phyloP scores from a whole-genome alignment of 306 rosid genomes.

The Rubus parviflorus region DNA sequence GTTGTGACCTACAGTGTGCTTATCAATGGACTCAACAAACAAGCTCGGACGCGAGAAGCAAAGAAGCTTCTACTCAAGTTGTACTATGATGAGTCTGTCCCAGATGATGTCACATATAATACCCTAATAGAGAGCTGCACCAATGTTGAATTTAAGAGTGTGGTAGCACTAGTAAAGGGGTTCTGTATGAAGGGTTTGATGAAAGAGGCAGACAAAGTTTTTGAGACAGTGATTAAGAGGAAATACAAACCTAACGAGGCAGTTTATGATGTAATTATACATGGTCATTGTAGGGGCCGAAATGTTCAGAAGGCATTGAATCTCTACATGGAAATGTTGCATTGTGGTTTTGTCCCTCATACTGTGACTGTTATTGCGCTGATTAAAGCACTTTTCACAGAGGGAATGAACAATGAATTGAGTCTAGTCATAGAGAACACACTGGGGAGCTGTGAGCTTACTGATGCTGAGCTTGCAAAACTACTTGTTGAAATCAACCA shows the following conservation, averaged over 20 bases:
- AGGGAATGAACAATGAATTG: slow-evolving; percentile 65
- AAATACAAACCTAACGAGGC: slow-evolving; percentile 57
- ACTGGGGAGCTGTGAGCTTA: slow-evolving; percentile 57
- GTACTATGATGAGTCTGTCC: slow-evolving; percentile 69
- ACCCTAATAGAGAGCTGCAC: slow-evolving; percentile 76
- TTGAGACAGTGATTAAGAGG: slow-evolving; percentile 59
- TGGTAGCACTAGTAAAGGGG: slow-evolving; percentile 76
- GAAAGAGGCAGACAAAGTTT: slow-evolving; percentile 78
- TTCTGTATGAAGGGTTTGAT: slow-evolving; percentile 90
- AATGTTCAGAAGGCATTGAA: slow-evolving; percentile 60
- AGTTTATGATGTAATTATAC: slow-evolving; percentile 67
- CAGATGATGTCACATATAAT: slow-evolving; percentile 61
- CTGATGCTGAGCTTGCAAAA: slow-evolving; percentile 73
- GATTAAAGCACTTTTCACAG: slow-evolving; percentile 54
- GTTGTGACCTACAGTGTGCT: slow-evolving; percentile 85
- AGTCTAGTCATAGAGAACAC: slow-evolving; percentile 51
- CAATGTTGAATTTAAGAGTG: slow-evolving; percentile 60
- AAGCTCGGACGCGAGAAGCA: slow-evolving; percentile 81
- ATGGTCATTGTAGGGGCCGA: slow-evolving; percentile 78
- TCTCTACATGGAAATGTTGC: slow-evolving; percentile 65
- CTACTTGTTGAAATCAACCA: slow-evolving; percentile 67
- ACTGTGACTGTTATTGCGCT: slow-evolving; percentile 67
- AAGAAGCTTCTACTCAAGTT: slow-evolving; percentile 84
- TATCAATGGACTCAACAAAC: slow-evolving; percentile 83
- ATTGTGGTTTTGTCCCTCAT: slow-evolving; percentile 65